Conservation (phyloP, 108 stramenopile genomes). For the Nannochloropsis gaditana region DNA sequence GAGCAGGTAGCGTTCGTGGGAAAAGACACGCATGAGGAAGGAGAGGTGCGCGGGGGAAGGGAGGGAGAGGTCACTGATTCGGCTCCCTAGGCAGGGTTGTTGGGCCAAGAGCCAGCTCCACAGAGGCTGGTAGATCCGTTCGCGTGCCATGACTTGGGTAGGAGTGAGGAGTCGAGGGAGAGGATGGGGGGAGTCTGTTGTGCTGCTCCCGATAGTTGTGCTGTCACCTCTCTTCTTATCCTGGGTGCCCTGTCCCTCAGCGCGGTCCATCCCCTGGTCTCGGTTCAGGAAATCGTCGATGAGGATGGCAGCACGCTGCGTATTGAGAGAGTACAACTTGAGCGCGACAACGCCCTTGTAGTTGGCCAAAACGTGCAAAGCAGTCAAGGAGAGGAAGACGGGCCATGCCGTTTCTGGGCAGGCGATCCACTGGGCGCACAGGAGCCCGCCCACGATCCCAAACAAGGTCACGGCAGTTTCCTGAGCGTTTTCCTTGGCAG, state of each 20-base stretch:
- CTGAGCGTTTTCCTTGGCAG: conserved; percentile 88
- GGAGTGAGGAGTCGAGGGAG: not conserved
- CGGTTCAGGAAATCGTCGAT: conserved; percentile 29
- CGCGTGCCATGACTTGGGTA: conserved; percentile 30
- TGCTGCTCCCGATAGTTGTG: not conserved
- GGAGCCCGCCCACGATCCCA: conserved; percentile 73
- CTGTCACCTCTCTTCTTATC: not conserved
- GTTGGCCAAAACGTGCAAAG: conserved; percentile 85
- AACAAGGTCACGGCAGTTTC: conserved; percentile 85
- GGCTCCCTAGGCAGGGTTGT: conserved; percentile 10
- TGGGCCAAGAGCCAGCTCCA: conserved; percentile 31
- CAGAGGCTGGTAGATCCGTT: conserved; percentile 25
- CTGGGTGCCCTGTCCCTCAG: conserved; percentile 21
- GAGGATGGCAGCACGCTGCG: conserved; percentile 38
- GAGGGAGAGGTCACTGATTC: not conserved
- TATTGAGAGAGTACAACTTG: conserved; percentile 69
- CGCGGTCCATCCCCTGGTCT: conserved; percentile 21
- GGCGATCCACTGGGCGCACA: conserved; percentile 18
- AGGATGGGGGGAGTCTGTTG: not conserved
- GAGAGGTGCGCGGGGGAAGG: conserved; percentile 24
- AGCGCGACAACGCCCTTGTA: conserved; percentile 69
- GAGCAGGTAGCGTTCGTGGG: conserved; percentile 26
- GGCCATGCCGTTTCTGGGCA: conserved; percentile 55
- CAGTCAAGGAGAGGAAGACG: conserved; percentile 68
- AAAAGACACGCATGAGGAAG: not conserved